Percentiles rank a stretch among this genome's conserved stretches.
phyloP scores from a whole-genome alignment of 1,284 basidiomycete genomes.

The Trichosporon sp. region DNA sequence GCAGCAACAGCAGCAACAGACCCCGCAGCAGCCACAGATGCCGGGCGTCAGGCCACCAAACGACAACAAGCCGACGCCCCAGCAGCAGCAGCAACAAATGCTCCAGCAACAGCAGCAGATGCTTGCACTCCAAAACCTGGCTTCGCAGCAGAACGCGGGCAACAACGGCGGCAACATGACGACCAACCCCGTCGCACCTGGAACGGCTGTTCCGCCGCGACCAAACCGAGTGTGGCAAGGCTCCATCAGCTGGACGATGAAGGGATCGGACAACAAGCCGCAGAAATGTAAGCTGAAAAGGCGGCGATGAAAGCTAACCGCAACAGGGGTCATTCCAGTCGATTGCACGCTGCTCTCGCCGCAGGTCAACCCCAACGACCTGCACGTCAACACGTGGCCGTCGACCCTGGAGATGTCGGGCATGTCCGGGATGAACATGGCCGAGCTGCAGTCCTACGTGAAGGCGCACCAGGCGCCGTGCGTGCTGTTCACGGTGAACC shows the following conservation, averaged over 20 bases:
- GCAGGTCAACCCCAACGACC: conserved; percentile 10
- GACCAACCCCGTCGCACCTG: not conserved
- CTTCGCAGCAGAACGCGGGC: conserved; percentile 6
- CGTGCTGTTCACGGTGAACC: conserved; percentile 16
- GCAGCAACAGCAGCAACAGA: conserved; percentile 5
- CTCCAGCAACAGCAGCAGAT: conserved; percentile 16
- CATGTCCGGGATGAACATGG: conserved; percentile 18
- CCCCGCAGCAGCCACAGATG: not conserved
- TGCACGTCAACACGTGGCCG: conserved; percentile 18
- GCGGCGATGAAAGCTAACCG: not conserved
- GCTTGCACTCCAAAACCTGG: conserved; percentile 7
- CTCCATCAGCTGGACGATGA: conserved; percentile 19
- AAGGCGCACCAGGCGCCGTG: conserved; percentile 21
- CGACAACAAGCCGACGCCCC: not conserved
- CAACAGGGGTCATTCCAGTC: conserved; percentile 17
- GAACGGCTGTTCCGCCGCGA: not conserved
- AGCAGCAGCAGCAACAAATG: conserved; percentile 5
- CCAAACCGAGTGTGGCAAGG: conserved; percentile 17
- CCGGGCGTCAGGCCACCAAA: not conserved
- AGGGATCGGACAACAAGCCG: conserved; percentile 10
- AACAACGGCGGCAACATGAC: not conserved
- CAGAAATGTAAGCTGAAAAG: conserved; percentile 6
- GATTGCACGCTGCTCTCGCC: conserved; percentile 16
- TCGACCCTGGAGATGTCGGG: conserved; percentile 20
- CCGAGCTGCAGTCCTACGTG: conserved; percentile 21